Evolutionary conservation across 257 asterid species (phyloP).

Genomic region (Osmanthus fragrans): DNA sequence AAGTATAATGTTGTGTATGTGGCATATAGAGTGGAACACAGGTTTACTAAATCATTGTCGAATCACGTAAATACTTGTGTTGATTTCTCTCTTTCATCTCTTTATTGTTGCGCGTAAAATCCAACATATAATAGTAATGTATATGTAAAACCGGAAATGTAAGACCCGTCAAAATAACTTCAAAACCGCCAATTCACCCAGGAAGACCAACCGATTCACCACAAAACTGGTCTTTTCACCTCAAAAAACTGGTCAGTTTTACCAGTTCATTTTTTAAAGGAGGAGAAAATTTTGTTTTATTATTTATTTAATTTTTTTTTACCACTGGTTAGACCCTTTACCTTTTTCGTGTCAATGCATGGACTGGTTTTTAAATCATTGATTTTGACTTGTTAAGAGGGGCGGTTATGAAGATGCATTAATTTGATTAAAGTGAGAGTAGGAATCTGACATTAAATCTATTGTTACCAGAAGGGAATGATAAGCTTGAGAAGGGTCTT

Average conservation of each 20-base stretch:
- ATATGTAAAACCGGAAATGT: neutral
- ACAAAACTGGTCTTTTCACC: neutral
- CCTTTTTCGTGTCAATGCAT: neutral
- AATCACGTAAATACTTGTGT: no score
- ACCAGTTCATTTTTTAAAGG: neutral
- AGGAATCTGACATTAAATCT: slow-evolving; percentile 9
- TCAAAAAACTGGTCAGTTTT: neutral
- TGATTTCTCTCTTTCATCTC: no score
- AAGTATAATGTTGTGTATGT: no score
- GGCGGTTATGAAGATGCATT: neutral
- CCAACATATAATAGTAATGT: neutral
- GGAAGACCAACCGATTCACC: neutral
- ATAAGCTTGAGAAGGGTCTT: slow-evolving; percentile 46
- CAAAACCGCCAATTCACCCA: neutral
- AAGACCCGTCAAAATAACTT: neutral
- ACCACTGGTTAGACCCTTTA: neutral
- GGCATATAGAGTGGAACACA: no score
- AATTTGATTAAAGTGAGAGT: neutral
- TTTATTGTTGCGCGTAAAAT: no score
- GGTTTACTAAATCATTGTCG: no score
- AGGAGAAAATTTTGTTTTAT: neutral
- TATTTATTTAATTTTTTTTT: neutral
- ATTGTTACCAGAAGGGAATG: slow-evolving; percentile 26
- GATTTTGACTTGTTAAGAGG: neutral
- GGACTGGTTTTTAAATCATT: neutral